These are phyloP conservation scores for Colletotrichum gigasporum DNA, from an alignment of 2,329 filamentous ascomycete genomes.

Conservation along the genomic window DNA sequence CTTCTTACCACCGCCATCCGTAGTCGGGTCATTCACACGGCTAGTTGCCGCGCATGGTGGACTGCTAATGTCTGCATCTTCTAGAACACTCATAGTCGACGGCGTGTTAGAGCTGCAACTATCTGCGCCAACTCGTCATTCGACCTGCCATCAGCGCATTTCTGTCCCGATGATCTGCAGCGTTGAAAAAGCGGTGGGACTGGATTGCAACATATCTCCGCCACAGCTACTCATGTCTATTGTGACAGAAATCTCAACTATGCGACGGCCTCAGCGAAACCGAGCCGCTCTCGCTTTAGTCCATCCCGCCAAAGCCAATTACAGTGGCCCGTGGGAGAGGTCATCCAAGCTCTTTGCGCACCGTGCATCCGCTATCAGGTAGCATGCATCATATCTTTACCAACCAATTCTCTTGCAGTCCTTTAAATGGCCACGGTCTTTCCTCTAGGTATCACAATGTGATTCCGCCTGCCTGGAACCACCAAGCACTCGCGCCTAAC, in stretches of 20 bases:
- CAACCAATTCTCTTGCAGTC: not conserved
- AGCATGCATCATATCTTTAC: conserved; percentile 6
- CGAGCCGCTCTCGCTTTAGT: not conserved
- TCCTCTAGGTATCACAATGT: not conserved
- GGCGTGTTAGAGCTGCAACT: conserved; percentile 21
- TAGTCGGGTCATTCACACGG: conserved; percentile 23
- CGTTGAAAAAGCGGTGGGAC: conserved; percentile 27
- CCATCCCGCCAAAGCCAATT: conserved; percentile 10
- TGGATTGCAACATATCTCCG: conserved; percentile 17
- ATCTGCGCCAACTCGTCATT: conserved; percentile 27
- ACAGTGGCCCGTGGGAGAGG: not conserved
- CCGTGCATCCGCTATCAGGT: not conserved
- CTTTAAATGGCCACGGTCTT: not conserved
- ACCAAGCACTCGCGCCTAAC: conserved; percentile 2
- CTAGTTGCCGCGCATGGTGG: conserved; percentile 18
- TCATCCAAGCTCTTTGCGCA: not conserved
- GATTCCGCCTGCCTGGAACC: not conserved
- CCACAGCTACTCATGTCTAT: conserved; percentile 6
- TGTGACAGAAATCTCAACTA: conserved; percentile 1
- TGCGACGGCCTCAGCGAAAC: not conserved
- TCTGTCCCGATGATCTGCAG: conserved; percentile 18
- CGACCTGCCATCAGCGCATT: conserved; percentile 3
- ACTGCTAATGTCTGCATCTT: conserved; percentile 6
- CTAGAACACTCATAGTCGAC: conserved; percentile 15
- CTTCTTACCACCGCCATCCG: conserved; percentile 9